phyloP scores from a whole-genome alignment of 208 protist genomes.

The Borovskyia barvae region DNA sequence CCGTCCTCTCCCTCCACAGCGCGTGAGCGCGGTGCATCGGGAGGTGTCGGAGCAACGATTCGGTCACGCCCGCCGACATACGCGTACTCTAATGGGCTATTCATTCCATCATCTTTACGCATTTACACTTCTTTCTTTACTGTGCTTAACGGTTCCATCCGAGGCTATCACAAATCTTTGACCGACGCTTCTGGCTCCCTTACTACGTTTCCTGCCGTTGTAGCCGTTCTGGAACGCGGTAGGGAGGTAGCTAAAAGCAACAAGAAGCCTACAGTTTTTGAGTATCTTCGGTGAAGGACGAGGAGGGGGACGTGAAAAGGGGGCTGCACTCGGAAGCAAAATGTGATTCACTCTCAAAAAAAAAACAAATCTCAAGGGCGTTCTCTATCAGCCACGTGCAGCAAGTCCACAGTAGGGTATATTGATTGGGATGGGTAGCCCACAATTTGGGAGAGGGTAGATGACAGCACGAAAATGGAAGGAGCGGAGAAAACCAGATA shows the following conservation, averaged over 20 bases:
- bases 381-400: too few species aligned
- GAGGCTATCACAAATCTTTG: background rate
- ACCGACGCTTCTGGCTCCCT: too few species aligned
- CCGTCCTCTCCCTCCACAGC: slow-evolving; percentile 10
- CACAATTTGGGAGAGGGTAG: background rate
- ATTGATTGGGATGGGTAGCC: too few species aligned
- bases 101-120: slow-evolving; percentile 25
- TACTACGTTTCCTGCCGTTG: too few species aligned
- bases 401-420: too few species aligned
- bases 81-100: slow-evolving; percentile 16
- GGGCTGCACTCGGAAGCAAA: background rate
- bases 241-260: background rate
- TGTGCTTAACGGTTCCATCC: too few species aligned
- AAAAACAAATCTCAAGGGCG: background rate
- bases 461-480: background rate
- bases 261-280: too few species aligned
- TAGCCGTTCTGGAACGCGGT: too few species aligned
- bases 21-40: too few species aligned
- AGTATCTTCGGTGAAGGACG: background rate
- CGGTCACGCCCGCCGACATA: slow-evolving; percentile 13
- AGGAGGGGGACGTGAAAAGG: background rate
- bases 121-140: too few species aligned
- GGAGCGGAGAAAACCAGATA: slow-evolving; percentile 1
- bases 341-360: background rate
- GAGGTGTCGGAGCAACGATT: too few species aligned